phyloP scores from a whole-genome alignment of 2,329 filamentous ascomycete genomes.

The Ascochyta rabiei region DNA sequence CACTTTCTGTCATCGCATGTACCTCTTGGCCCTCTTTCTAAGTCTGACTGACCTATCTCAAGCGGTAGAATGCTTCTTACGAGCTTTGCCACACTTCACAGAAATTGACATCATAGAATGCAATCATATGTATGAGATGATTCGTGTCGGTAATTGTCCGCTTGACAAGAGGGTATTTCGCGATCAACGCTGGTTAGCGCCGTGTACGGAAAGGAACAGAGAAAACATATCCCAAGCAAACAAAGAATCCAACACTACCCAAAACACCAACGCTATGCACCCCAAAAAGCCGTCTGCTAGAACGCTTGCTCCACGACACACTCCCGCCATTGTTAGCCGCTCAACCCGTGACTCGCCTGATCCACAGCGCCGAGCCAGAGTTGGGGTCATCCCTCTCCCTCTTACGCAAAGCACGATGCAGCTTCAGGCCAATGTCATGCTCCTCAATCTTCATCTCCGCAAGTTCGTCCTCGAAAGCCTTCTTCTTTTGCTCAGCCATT shows the following conservation, averaged over 20 bases:
- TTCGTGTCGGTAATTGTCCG: neutral
- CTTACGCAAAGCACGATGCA: constrained; percentile 50
- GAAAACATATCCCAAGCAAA: neutral
- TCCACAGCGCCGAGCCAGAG: constrained; percentile 45
- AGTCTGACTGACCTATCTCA: too few species aligned
- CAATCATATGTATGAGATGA: neutral
- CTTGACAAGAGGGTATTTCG: constrained; percentile 9
- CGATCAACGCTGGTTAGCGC: constrained; percentile 2
- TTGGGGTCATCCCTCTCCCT: constrained; percentile 47
- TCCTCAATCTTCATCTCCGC: constrained; percentile 46
- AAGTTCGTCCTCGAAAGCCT: constrained; percentile 46
- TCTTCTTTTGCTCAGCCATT: constrained; percentile 43
- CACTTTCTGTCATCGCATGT: too few species aligned
- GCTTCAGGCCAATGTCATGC: constrained; percentile 49
- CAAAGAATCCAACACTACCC: neutral
- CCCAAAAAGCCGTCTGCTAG: neutral
- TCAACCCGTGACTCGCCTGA: constrained; percentile 46
- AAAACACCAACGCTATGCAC: constrained; percentile 12
- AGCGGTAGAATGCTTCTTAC: too few species aligned
- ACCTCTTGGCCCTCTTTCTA: too few species aligned
- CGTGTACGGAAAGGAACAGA: neutral
- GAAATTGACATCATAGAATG: too few species aligned
- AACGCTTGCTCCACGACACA: neutral
- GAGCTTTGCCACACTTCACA: too few species aligned
- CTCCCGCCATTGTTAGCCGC: neutral